Base-by-base conservation (phyloP, 2,329 filamentous ascomycete species). In the Mariannaea elegans region DNA sequence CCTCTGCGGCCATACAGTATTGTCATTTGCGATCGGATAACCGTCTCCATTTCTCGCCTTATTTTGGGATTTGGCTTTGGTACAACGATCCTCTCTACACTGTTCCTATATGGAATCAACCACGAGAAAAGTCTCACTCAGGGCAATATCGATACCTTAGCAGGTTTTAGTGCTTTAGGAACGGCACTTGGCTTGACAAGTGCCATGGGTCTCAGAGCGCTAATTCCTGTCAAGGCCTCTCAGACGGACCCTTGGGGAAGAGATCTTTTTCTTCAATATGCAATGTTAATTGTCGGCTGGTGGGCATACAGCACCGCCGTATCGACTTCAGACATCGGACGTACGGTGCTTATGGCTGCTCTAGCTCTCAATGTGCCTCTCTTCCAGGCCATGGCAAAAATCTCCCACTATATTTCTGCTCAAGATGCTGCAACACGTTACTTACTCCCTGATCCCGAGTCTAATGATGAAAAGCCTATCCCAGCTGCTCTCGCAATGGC, bases 161-260 rank as follows among this genome's bases (percentile, higher is more conserved):
- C 52, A 7, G 16, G 61, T 1, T 34, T 62, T 4, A 44, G 52
- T 5, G 46, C 71, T 2, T 24, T 70, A 12, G 55, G 63, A 5
- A 46, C 55, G 7, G 47, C 51, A 4, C 12, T 71, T 2, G 68
- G 68, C 0, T 38, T 70, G 6, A 64, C 63, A 1, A 57, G 63
- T 12, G 58, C 62, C 27, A 41, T 67, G 4, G 23, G 46, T 7
- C 19, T 52, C 7, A 60, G 56, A 24, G 47, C 63, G 3, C 13
- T 34, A 14, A 49, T 41, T 8, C 61, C 59, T 7, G 23, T 48
- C n/a, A 48, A 55, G 19, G 49, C 41, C 9, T 48, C 42, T 3
- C n/a, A 36, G 14, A 55, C 46, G 8, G 56, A 69, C 29, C 63
- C 66, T 7, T 71, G 66, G 66, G 65, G 68, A 13, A 45, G 29